Conservation (phyloP, 2,329 filamentous ascomycete genomes). For the Metarhizium humberi region DNA sequence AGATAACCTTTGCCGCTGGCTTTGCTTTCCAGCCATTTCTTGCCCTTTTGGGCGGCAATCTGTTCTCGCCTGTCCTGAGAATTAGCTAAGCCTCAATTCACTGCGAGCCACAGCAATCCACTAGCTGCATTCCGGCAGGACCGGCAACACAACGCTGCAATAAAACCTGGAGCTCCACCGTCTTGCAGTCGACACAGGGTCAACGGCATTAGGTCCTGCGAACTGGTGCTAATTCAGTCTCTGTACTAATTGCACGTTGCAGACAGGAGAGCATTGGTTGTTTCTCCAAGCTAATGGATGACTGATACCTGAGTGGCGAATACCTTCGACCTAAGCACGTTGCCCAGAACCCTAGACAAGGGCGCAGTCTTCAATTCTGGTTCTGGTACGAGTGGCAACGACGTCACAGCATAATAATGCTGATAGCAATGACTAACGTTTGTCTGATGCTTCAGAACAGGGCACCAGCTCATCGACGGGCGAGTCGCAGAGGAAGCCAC, state of each 20-base stretch:
- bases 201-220: neutral
- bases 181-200: neutral
- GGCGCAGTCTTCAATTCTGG: neutral
- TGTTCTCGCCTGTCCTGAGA: too few relatives aligned
- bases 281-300: neutral
- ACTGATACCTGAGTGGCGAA: neutral
- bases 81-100: neutral
- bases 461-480: neutral
- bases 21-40: neutral
- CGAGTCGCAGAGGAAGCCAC: neutral
- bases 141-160: neutral
- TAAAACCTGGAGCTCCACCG: neutral
- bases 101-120: neutral
- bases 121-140: neutral
- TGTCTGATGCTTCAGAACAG: neutral
- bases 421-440: neutral
- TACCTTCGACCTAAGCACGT: neutral
- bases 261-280: neutral
- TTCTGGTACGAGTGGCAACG: neutral
- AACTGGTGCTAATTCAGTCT: neutral
- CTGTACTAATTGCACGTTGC: neutral
- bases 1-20: too few relatives aligned
- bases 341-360: neutral
- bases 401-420: constrained; percentile 1
- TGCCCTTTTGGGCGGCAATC: too few relatives aligned